These are phyloP conservation scores for Scedosporium boydii DNA, from an alignment of 2,329 filamentous ascomycete genomes.

Conservation along the genomic window DNA sequence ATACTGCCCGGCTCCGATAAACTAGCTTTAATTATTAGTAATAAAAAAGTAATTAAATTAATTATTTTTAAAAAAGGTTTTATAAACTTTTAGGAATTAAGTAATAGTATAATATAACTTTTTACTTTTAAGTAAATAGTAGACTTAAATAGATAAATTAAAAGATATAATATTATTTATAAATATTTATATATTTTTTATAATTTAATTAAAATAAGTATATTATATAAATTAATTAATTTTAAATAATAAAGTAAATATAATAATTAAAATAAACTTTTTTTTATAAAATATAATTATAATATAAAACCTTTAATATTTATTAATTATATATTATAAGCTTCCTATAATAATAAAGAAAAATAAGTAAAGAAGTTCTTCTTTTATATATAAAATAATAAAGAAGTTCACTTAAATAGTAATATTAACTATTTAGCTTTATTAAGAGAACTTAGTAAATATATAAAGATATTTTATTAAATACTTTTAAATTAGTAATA, in stretches of 20 bases:
- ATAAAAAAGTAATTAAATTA: background rate
- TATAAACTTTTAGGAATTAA: background rate
- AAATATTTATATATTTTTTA: background rate
- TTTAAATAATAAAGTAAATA: background rate
- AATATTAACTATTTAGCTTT: background rate
- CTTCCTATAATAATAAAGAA: background rate
- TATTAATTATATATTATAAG: background rate
- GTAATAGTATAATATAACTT: background rate
- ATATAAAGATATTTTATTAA: background rate
- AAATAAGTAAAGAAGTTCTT: background rate
- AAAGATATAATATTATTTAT: background rate
- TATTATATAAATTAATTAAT: background rate
- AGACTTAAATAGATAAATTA: background rate
- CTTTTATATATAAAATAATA: background rate
- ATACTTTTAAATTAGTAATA: background rate
- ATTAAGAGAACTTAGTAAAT: background rate
- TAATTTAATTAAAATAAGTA: background rate
- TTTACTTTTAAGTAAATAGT: too few species aligned
- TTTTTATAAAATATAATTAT: background rate
- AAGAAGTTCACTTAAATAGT: background rate
- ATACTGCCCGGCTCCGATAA: too few species aligned
- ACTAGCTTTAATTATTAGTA: background rate
- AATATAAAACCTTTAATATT: background rate
- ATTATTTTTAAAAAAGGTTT: background rate
- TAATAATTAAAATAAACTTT: background rate